Percentiles rank a stretch among this genome's conserved stretches.
These are phyloP conservation scores for Holtermanniella nyarrowii DNA, from an alignment of 768 basidiomycete genomes.

Conservation along the genomic window DNA sequence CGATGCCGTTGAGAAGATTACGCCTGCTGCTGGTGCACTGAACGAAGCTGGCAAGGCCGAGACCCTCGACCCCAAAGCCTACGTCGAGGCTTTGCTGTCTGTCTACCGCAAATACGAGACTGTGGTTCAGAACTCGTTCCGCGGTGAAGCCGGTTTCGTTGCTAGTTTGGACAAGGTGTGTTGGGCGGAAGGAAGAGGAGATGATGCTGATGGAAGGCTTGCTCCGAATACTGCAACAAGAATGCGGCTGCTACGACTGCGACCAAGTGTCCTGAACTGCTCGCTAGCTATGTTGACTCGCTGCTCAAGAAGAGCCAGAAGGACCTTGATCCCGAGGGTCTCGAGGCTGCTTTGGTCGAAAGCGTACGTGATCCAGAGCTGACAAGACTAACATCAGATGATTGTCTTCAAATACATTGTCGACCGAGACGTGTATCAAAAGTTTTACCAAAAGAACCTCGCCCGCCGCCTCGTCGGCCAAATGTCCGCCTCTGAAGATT, in stretches of 20 bases:
- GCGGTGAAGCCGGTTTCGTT: constrained; percentile 85
- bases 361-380: constrained; percentile 53
- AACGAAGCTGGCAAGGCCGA: constrained; percentile 48
- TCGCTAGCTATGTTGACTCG: constrained; percentile 85
- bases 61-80: constrained; percentile 77
- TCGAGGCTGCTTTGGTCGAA: constrained; percentile 80
- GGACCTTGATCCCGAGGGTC: constrained; percentile 77
- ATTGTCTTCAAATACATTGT: constrained; percentile 94
- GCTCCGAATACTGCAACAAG: constrained; percentile 86
- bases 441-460: constrained; percentile 89
- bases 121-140: constrained; percentile 77
- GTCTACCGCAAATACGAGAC: constrained; percentile 87
- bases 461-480: constrained; percentile 85
- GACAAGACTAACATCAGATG: constrained; percentile 53
- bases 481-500: constrained; percentile 88
- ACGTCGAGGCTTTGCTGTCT: constrained; percentile 82
- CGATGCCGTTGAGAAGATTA: constrained; percentile 64
- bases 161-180: constrained; percentile 64
- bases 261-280: constrained; percentile 78
- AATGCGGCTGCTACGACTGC: constrained; percentile 67
- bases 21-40: constrained; percentile 35
- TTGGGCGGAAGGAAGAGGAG: not conserved
- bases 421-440: constrained; percentile 98
- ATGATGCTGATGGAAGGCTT: constrained; percentile 50
- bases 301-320: constrained; percentile 90